phyloP scores from a whole-genome alignment of 345 rosid genomes.

The Eucalyptus pumila region DNA sequence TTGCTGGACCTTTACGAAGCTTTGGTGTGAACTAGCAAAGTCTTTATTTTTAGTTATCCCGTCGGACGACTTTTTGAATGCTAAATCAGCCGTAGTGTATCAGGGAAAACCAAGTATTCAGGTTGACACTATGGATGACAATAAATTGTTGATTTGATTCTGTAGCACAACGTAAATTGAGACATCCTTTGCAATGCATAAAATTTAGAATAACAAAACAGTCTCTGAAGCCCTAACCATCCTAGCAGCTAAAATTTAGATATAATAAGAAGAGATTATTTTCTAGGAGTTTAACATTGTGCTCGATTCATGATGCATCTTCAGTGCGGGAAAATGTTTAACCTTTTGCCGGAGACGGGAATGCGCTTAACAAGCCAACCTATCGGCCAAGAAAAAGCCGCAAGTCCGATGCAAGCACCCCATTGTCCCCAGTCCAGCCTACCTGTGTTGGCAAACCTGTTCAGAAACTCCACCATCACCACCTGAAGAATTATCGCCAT shows the following conservation, averaged over 20 bases:
- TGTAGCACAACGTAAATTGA: no score
- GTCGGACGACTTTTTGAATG: no score
- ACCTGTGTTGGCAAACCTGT: conserved; percentile 58
- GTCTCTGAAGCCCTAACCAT: neutral
- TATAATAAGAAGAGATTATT: neutral
- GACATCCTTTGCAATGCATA: no score
- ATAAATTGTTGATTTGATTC: no score
- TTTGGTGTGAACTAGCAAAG: no score
- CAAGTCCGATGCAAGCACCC: conserved; percentile 46
- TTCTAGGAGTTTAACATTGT: neutral
- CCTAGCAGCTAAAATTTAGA: neutral
- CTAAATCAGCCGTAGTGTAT: no score
- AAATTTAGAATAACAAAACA: neutral
- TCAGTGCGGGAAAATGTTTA: neutral
- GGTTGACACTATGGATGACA: no score
- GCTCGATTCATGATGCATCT: neutral
- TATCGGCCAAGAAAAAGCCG: conserved; percentile 58
- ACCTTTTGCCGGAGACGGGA: conserved; percentile 20
- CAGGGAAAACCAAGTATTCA: no score
- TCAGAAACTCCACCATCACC: conserved; percentile 61
- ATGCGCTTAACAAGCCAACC: conserved; percentile 52
- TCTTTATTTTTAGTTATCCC: no score
- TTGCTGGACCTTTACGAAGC: no score
- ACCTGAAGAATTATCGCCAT: conserved; percentile 45
- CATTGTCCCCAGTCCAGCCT: conserved; percentile 57